These are phyloP conservation scores for Panus rudis DNA, from an alignment of 768 basidiomycete genomes.

Conservation along the genomic window DNA sequence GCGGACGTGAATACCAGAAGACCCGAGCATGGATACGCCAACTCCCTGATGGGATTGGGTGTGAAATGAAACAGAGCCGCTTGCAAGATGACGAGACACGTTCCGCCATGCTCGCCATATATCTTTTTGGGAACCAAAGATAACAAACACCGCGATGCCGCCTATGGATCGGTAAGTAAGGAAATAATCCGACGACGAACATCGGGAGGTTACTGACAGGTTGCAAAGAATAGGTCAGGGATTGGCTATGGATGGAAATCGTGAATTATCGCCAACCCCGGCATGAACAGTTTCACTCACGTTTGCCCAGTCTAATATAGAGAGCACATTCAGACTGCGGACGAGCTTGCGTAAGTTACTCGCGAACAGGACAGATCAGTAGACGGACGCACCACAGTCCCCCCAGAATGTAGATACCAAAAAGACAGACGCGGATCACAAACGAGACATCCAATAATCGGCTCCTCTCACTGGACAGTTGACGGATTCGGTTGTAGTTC, in stretches of 20 bases:
- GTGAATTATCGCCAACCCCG: too few species aligned
- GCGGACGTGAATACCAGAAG: too few species aligned
- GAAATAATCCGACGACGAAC: neutral
- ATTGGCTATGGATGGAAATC: conserved; percentile 4
- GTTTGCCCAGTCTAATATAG: conserved; percentile 7
- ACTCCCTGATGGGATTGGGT: too few species aligned
- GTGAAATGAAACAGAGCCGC: too few species aligned
- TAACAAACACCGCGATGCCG: conserved; percentile 6
- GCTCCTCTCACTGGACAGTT: conserved; percentile 6
- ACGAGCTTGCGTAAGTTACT: neutral
- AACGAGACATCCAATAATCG: conserved; percentile 5
- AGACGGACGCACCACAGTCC: conserved; percentile 10
- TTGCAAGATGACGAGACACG: conserved; percentile 1
- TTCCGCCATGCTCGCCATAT: conserved; percentile 10
- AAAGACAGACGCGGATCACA: conserved; percentile 6
- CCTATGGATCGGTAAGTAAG: neutral
- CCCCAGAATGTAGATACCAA: conserved; percentile 9
- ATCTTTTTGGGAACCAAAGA: conserved; percentile 9
- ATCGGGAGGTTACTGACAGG: conserved; percentile 2
- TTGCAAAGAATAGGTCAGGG: conserved; percentile 6
- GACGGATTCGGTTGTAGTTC: conserved; percentile 4
- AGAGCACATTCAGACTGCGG: conserved; percentile 5
- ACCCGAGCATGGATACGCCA: too few species aligned
- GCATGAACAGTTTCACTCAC: conserved; percentile 3
- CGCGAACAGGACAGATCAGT: neutral